These are phyloP conservation scores for Crepidotus sp. DNA, from an alignment of 1,284 basidiomycete genomes.

Conservation along the genomic window DNA sequence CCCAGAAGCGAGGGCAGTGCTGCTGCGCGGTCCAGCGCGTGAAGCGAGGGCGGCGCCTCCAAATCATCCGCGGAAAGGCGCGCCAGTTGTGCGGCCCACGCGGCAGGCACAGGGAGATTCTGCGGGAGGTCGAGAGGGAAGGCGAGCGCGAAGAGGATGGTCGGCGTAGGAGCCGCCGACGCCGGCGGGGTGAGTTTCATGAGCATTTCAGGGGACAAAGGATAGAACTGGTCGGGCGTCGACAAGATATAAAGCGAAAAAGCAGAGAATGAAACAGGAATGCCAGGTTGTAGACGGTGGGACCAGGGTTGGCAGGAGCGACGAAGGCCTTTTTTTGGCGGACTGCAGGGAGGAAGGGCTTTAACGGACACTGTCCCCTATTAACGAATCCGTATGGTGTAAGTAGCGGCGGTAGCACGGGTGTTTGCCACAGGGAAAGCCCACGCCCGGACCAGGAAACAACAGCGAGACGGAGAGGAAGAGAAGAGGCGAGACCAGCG, in stretches of 20 bases:
- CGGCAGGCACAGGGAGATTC: constrained; percentile 37
- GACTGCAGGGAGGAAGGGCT: neutral
- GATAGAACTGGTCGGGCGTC: neutral
- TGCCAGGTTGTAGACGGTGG: neutral
- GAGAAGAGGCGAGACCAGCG: neutral
- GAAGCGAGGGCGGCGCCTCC: constrained; percentile 45
- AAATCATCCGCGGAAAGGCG: constrained; percentile 46
- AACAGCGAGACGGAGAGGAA: neutral
- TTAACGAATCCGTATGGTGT: neutral
- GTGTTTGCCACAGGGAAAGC: neutral
- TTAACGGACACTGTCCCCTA: neutral
- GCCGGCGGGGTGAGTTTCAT: constrained; percentile 16
- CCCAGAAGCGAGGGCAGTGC: constrained; percentile 47
- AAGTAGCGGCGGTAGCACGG: neutral
- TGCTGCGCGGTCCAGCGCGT: constrained; percentile 58
- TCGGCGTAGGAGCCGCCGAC: constrained; percentile 36
- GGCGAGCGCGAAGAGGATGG: constrained; percentile 63
- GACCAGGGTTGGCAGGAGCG: neutral
- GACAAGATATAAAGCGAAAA: neutral
- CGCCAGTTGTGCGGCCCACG: constrained; percentile 50
- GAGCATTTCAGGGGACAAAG: constrained; percentile 13
- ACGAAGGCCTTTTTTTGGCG: neutral
- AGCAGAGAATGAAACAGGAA: neutral
- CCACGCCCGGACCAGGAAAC: neutral
- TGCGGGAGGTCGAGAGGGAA: constrained; percentile 49